Base-by-base conservation (phyloP, 2,329 filamentous ascomycete genomes). In the Monilinia fructicola region DNA sequence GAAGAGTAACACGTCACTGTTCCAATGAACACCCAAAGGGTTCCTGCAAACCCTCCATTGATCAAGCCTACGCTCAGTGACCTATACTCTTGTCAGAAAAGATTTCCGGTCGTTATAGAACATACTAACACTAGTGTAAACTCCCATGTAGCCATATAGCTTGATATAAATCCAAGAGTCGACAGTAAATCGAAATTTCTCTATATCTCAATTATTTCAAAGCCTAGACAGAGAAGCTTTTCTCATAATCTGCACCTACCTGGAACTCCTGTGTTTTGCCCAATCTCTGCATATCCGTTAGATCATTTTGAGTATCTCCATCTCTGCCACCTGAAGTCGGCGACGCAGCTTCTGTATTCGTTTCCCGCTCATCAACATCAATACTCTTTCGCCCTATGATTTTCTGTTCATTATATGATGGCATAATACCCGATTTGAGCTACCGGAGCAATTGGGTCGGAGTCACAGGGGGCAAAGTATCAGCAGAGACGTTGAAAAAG, bases 141-240 rank as follows among this genome's bases (percentile, higher is more conserved):
- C 70, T 81, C 79, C 79, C 79, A 81, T 5, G 79, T 81, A 44
- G 77, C 76, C 73, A 80, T 79, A 56, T 80, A 67, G 10, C 80
- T 79, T 23, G 76, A 78, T 1, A 78, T 77, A 68, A 81, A 81
- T 2, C 78, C 79, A 26, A 81, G 72, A 6, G 78, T 79, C n/a
- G 77, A 78, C 0, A 79, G 73, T 61, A 81, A 78, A 40, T 76
- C 74, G 69, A 80, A 81, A 68, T 78, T 79, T 60, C 78, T 72
- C 73, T 78, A 53, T 46, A 38, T 14, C 9, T 28, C 26, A 60
- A 23, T 65, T n/a, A 60, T 52, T 12, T 52, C 14, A 3, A 35
- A 42, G 28, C 35, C n/a, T n/a, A n/a, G n/a, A 21, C 44, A 23
- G 10, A 1, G 35, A 53, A 4, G 23, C 4, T 11, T 44, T 12